These are phyloP conservation scores for Tylopilus subfusipes DNA, from an alignment of 768 basidiomycete genomes.

Conservation along the genomic window DNA sequence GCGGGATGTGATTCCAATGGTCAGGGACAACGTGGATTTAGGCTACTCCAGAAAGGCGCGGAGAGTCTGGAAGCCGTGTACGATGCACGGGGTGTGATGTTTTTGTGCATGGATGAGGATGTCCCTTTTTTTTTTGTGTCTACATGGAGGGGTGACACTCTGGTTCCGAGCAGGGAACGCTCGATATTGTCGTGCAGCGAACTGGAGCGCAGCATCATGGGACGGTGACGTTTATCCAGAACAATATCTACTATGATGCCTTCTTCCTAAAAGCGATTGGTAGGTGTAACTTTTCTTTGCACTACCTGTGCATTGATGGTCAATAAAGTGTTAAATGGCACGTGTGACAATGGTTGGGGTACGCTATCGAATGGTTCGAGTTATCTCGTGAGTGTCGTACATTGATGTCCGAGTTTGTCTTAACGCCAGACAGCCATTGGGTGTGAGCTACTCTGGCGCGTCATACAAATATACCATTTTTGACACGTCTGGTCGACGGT, in stretches of 20 bases:
- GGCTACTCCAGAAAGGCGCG: conserved; percentile 50
- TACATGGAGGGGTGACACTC: background rate
- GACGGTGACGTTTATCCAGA: conserved; percentile 79
- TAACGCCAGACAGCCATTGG: conserved; percentile 64
- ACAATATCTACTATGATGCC: conserved; percentile 97
- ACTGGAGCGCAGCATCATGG: conserved; percentile 64
- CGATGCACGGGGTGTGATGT: conserved; percentile 76
- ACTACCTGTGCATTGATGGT: background rate
- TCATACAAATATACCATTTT: conserved; percentile 97
- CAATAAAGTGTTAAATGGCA: conserved; percentile 82
- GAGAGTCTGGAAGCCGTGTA: conserved; percentile 60
- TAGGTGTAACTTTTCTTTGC: conserved; percentile 35
- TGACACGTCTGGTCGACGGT: conserved; percentile 82
- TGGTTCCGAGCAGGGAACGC: conserved; percentile 59
- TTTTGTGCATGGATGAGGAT: conserved; percentile 94
- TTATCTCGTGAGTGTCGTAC: conserved; percentile 64
- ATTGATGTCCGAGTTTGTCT: conserved; percentile 1
- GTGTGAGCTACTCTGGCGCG: conserved; percentile 91
- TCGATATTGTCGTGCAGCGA: conserved; percentile 91
- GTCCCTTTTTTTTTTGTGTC: conserved; percentile 45
- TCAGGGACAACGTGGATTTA: conserved; percentile 61
- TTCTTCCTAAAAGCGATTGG: conserved; percentile 98
- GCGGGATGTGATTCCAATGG: conserved; percentile 55
- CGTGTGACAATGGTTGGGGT: conserved; percentile 83
- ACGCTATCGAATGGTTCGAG: conserved; percentile 53